Base-by-base conservation (phyloP, 2,329 filamentous ascomycete genomes). In the Fusarium zealandicum region DNA sequence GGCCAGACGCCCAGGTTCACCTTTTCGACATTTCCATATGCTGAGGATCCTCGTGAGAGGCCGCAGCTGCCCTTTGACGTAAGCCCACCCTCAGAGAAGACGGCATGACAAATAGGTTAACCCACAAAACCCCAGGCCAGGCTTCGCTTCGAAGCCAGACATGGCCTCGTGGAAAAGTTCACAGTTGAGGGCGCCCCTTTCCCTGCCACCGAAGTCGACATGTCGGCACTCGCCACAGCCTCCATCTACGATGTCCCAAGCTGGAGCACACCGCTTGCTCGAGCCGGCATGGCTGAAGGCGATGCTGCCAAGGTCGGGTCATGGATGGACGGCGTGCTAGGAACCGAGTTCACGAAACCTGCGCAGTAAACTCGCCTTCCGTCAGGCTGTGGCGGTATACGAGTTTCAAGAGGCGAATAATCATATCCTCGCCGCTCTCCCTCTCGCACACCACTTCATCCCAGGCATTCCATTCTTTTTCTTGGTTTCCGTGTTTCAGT, bases 1-100 rank as follows among this genome's bases (percentile, higher is more conserved):
- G 84, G 84, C 3, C 92, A 96, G 75, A 96, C 93, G 2, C 93
- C 93, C 1, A 87, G 88, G 49, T 97, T 96, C 71, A 85, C 82
- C 7, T 86, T 93, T 63, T 85, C 84, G 4, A 86, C 82, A 4
- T 76, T 82, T 70, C 74, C 87, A 31, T 81, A 80, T 57, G 77
- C 85, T 59, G 77, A 85, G 35, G 79, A 89, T 73, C 76, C 83
- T 50, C 75, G 86, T 50, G 73, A 80, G 54, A 77, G 85, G 32
- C 83, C 84, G 1, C 64, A 71, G 0, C 55, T 83, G 11, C 81
- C 83, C 1, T 69, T 74, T 11, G 72, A 76, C 17, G 73, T 88
- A 59, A 72, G 73, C 61, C 10, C 11, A 32, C 31, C 3, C 25
- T 13, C 30, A 27, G 11, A 18, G 17, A 18, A 20, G 12, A 14